Base-by-base conservation (phyloP, 495 filamentous ascomycete genomes). In the Entonaema liquescens region DNA sequence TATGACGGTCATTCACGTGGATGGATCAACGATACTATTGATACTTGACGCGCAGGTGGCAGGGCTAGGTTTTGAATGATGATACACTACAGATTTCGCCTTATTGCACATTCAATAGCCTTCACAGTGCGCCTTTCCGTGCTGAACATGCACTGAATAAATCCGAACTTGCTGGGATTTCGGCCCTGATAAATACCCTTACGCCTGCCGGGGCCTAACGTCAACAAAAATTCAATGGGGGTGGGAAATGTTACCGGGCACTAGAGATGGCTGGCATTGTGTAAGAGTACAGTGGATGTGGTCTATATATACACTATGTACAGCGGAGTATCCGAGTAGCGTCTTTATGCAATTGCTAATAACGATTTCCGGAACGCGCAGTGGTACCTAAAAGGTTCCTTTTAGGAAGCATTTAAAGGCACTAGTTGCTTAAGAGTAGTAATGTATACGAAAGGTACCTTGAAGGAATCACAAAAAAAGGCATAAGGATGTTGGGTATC, bases 291-390 rank as follows among this genome's bases (percentile, higher is more conserved):
- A 72, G 65, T 72, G 61, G 65, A 61, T 29, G 55, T 60, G 23
- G 25, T 11, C 4, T 17, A 23, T 9, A 33, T 49, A 52, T 38
- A 38, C 49, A 68, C 65, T 68, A 65, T 64, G 23, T 68, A 68
- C 65, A 59, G 60, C 50, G 65, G 56, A 13, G 28, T 72, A 59
- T 54, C 69, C 59, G 68, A 29, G 33, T 71, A 50, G 33, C 60
- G 42, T 4, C 31, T 62, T 55, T 72, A 72, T 68, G 64, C 69
- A 60, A 64, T 64, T 61, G 40, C 13, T 38, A 56, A 53, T 28
- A 29, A n/a, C 7, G 23, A 29, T 29, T 23, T 47, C 2, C 42
- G 7, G 42, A 47, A 23, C 19, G 42, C 19, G 42, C 8, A 47
- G 7, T 21, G 50, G 50, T 53, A 53, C 50, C n/a, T 53, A 28